phyloP scores from a whole-genome alignment of 208 protist genomes.

The Wallacemonas sp. region DNA sequence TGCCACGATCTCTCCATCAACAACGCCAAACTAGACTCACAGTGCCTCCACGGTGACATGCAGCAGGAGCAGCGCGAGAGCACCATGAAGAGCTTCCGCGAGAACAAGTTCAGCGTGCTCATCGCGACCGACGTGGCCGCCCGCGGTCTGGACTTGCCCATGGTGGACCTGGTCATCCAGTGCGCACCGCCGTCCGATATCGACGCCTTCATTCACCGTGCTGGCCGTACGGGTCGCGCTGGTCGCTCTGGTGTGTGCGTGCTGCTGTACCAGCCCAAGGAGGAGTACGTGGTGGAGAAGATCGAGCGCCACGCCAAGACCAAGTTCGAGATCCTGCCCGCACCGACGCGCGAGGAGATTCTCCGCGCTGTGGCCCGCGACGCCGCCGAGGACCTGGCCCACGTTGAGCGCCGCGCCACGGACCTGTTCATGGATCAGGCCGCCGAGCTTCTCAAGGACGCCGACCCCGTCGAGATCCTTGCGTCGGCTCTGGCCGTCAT shows the following conservation, averaged over 20 bases:
- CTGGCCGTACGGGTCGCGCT: constrained; percentile 96
- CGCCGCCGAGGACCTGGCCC: constrained; percentile 83
- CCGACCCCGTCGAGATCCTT: constrained; percentile 84
- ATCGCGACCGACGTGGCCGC: constrained; percentile 94
- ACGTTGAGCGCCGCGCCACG: constrained; percentile 82
- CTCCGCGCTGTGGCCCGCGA: constrained; percentile 83
- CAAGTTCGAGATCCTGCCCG: constrained; percentile 87
- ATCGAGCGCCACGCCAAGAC: constrained; percentile 93
- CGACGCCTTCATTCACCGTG: constrained; percentile 97
- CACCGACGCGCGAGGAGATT: constrained; percentile 88
- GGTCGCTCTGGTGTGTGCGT: constrained; percentile 90
- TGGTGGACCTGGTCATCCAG: constrained; percentile 92
- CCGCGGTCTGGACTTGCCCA: constrained; percentile 84
- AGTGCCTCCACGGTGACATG: constrained; percentile 97
- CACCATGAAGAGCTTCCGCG: constrained; percentile 94
- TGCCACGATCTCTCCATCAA: constrained; percentile 91
- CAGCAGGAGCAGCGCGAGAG: constrained; percentile 92
- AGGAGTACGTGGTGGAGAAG: constrained; percentile 88
- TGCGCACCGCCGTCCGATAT: constrained; percentile 83
- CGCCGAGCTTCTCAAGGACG: constrained; percentile 85
- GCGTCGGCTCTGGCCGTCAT: constrained; percentile 90
- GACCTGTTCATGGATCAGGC: constrained; percentile 90
- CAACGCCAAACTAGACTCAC: constrained; percentile 90
- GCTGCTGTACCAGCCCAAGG: constrained; percentile 80
- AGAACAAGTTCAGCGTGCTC: constrained; percentile 93